These are phyloP conservation scores for Nannizzia gypsea DNA, from an alignment of 2,329 filamentous ascomycete genomes.

Conservation along the genomic window DNA sequence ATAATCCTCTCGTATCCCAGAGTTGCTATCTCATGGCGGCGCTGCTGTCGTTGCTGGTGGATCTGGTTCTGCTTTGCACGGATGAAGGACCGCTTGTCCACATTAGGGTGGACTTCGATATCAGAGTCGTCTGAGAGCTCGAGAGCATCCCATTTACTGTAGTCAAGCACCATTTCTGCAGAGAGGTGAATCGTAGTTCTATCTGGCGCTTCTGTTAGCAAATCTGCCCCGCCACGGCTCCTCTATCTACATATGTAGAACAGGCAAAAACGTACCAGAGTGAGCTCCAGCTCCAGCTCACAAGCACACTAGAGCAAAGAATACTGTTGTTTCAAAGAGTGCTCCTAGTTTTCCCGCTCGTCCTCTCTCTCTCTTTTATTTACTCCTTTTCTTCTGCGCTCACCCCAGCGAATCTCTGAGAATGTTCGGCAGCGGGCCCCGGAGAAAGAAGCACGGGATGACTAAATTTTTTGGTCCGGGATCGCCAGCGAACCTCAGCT, in stretches of 20 bases:
- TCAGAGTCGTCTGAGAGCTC: slow-evolving; percentile 98
- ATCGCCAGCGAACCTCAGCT: background rate
- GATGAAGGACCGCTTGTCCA: slow-evolving; percentile 97
- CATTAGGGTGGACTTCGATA: slow-evolving; percentile 95
- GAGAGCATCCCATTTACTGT: slow-evolving; percentile 60
- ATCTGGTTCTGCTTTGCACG: slow-evolving; percentile 97
- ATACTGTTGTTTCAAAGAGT: background rate
- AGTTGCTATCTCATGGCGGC: slow-evolving; percentile 78
- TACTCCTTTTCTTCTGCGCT: background rate
- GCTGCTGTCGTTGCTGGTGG: slow-evolving; percentile 75
- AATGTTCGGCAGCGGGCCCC: background rate
- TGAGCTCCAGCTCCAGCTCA: background rate
- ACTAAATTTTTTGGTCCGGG: slow-evolving; percentile 1
- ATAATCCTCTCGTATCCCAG: slow-evolving; percentile 81
- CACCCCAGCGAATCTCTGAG: background rate
- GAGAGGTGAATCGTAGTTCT: background rate
- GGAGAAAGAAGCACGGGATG: background rate
- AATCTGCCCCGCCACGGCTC: background rate
- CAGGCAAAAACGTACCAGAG: background rate
- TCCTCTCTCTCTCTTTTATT: too few relatives aligned
- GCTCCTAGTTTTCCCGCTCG: background rate
- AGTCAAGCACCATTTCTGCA: slow-evolving; percentile 47
- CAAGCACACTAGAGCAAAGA: background rate
- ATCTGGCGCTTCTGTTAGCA: background rate
- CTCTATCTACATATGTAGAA: background rate